phyloP scores from a whole-genome alignment of 2,329 filamentous ascomycete species.

The Cladosporium colombiae region DNA sequence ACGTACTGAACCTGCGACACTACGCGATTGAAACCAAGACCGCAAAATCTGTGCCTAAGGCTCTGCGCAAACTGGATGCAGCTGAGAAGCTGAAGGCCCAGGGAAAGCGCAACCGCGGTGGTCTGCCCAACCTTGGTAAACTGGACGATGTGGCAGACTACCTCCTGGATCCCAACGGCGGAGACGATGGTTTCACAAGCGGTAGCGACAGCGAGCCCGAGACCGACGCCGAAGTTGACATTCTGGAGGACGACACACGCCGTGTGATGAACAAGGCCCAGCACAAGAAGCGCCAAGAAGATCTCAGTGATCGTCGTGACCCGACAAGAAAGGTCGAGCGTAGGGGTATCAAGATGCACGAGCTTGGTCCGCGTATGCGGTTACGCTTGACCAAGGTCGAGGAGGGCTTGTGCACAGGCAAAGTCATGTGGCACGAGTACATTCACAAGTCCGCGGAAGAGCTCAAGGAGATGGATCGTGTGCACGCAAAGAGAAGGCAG shows the following conservation, averaged over 20 bases:
- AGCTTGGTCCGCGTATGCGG: constrained; percentile 87
- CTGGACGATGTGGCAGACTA: constrained; percentile 94
- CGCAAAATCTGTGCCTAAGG: constrained; percentile 75
- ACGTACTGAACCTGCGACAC: constrained; percentile 84
- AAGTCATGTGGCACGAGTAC: constrained; percentile 97
- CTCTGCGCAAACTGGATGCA: constrained; percentile 78
- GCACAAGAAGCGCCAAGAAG: constrained; percentile 35
- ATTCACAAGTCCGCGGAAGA: constrained; percentile 82
- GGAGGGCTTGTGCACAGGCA: constrained; percentile 85
- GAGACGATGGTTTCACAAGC: constrained; percentile 78
- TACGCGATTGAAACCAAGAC: constrained; percentile 92
- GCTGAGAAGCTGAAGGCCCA: constrained; percentile 72
- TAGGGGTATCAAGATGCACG: constrained; percentile 85
- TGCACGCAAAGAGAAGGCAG: constrained; percentile 74
- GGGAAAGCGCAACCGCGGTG: constrained; percentile 41
- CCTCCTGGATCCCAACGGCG: constrained; percentile 69
- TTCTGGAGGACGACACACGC: constrained; percentile 61
- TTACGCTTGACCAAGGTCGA: constrained; percentile 93
- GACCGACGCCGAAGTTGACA: constrained; percentile 93
- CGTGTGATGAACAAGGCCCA: constrained; percentile 62
- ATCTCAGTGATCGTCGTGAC: constrained; percentile 26
- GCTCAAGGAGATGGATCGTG: constrained; percentile 73
- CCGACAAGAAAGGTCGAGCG: constrained; percentile 66
- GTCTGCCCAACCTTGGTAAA: constrained; percentile 83
- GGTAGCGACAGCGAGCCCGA: constrained; percentile 92